Evolutionary conservation across 169 alveolate species (phyloP).

Genomic region (Cryptosporidium ubiquitum): DNA sequence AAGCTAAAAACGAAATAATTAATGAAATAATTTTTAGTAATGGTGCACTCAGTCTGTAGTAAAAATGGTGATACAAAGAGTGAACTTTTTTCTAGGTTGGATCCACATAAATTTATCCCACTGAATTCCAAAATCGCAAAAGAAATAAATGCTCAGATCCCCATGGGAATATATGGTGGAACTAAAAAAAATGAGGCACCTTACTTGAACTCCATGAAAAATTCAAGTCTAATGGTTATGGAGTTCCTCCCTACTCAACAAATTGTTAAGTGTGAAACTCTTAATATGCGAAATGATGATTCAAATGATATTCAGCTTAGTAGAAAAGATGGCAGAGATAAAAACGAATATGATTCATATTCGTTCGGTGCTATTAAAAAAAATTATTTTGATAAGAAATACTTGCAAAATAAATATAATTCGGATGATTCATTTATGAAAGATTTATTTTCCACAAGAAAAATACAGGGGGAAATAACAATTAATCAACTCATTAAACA

Average conservation of each 20-base stretch:
- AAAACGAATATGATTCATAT: not conserved
- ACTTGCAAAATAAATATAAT: conserved; percentile 24
- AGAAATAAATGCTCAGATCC: conserved; percentile 21
- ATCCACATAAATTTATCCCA: conserved; percentile 42
- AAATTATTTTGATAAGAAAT: conserved; percentile 11
- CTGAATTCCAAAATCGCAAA: conserved; percentile 26
- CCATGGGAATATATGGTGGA: conserved; percentile 65
- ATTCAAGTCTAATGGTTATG: conserved; percentile 37
- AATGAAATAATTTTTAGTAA: not conserved
- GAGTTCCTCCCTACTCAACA: conserved; percentile 25
- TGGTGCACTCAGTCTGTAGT: not conserved
- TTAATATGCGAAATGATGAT: not conserved
- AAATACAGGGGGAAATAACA: conserved; percentile 11
- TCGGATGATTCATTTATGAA: not conserved
- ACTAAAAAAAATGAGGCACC: conserved; percentile 2
- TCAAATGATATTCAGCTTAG: not conserved
- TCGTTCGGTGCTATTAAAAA: conserved; percentile 33
- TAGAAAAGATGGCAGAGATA: not conserved
- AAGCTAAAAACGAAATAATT: not conserved
- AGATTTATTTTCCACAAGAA: not conserved
- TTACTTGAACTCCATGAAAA: not conserved
- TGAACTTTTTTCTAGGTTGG: conserved; percentile 24
- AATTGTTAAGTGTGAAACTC: not conserved
- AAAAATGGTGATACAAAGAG: not conserved
- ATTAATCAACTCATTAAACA: conserved; percentile 39